These are phyloP conservation scores for Biscutella laevigata DNA, from an alignment of 441 rosid genomes.

Conservation along the genomic window DNA sequence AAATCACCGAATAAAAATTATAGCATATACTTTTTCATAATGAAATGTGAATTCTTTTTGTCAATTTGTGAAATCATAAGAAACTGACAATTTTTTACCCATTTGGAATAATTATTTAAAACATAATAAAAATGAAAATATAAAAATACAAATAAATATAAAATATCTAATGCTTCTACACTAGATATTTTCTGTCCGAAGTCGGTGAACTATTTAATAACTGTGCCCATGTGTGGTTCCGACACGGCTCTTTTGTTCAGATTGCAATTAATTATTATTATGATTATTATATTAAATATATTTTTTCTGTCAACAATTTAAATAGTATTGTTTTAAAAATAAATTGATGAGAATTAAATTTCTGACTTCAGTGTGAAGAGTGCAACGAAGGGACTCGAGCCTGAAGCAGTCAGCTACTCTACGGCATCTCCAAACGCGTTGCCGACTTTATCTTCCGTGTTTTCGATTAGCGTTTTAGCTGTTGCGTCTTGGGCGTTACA, in stretches of 20 bases:
- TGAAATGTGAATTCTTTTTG: constrained; percentile 5
- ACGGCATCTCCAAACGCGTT: constrained; percentile 17
- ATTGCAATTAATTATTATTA: too few species aligned
- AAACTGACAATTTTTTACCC: constrained; percentile 19
- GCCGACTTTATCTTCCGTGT: constrained; percentile 3
- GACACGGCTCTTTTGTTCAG: constrained; percentile 24
- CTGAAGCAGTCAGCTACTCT: constrained; percentile 27
- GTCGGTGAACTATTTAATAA: constrained; percentile 21
- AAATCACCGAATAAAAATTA: constrained; percentile 20
- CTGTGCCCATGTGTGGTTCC: constrained; percentile 22
- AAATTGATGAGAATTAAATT: neutral
- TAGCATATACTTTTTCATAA: neutral
- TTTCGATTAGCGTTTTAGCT: constrained; percentile 8
- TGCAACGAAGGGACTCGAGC: constrained; percentile 12
- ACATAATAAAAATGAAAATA: too few species aligned
- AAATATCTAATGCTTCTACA: constrained; percentile 1
- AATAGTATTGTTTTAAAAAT: too few species aligned
- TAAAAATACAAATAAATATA: neutral
- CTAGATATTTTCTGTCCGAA: constrained; percentile 15
- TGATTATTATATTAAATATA: too few species aligned
- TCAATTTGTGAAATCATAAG: constrained; percentile 23
- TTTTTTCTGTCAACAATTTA: too few species aligned
- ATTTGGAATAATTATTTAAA: constrained; percentile 6
- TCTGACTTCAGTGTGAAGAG: constrained; percentile 24
- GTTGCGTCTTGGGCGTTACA: constrained; percentile 4